Evolutionary conservation across 2,329 filamentous ascomycete genomes (phyloP), one percentile per base, ranked within the genome.

Genomic region (Sclerotinia borealis): DNA sequence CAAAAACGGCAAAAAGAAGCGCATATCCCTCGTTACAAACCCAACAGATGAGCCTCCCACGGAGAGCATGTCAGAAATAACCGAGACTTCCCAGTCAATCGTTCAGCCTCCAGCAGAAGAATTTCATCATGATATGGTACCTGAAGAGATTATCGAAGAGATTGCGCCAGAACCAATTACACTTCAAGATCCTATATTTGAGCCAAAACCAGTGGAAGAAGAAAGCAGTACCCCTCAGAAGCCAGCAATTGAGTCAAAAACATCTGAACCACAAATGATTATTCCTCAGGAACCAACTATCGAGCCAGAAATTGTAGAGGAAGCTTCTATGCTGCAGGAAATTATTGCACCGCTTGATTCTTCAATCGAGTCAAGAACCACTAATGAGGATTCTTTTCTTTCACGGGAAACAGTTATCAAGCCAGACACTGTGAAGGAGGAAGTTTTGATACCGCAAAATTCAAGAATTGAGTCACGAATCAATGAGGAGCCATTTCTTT

Each of bases 1-100:
- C 4, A 66, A 67, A 45, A 68, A 69, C 41, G 65, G 65, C 31
- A 68, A 69, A 56, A 67, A 68, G 45, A 64, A 64, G n/a, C 49
- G 58, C 49, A 65, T 64, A 49, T 58, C 52, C 19, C 52, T 55
- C 5, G 8, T 60, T 19, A 55, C 61, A n/a, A 56, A 61, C 25
- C 58, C 64, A n/a, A 31, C 47, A 2, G 61, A 63, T 43, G 55
- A 54, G 31, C 27, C 34, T 29, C 9, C 19, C 10, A 25, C n/a
- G 13, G 27, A 25, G 4, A 54, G n/a, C 17, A 47, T 19, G 9
- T 15, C 41, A 11, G 34, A 56, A 45, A 49, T 58, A 19, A 13
- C 31, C 17, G 37, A 48, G 17, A 9, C 39, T 36, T 25, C 59
- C 17, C 49, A 61, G 29, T 22, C 59, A 36, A 22, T 47, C 19